These are phyloP conservation scores for Didymella exigua DNA, from an alignment of 2,329 filamentous ascomycete genomes.

Conservation along the genomic window DNA sequence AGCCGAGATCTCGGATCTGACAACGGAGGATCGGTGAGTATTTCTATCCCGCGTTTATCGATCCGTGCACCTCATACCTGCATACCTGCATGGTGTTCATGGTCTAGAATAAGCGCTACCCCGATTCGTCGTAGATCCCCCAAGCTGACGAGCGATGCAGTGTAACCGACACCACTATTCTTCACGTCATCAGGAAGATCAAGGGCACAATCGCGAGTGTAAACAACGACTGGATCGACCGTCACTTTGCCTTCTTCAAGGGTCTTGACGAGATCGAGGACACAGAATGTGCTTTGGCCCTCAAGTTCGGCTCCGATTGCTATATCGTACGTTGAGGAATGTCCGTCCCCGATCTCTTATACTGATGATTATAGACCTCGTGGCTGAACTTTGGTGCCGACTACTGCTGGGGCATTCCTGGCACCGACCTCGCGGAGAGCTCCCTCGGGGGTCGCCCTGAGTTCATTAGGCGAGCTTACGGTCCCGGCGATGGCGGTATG, in stretches of 20 bases:
- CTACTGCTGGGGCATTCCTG: conserved; percentile 42
- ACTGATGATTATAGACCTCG: conserved; percentile 26
- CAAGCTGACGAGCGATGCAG: conserved; percentile 28
- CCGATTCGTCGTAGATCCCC: conserved; percentile 3
- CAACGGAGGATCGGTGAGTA: conserved; percentile 38
- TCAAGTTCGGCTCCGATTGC: conserved; percentile 40
- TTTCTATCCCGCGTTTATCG: conserved; percentile 10
- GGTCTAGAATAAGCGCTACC: conserved; percentile 13
- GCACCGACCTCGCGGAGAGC: conserved; percentile 31
- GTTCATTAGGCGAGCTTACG: conserved; percentile 41
- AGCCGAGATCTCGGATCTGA: conserved; percentile 32
- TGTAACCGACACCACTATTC: conserved; percentile 39
- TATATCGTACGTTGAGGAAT: conserved; percentile 29
- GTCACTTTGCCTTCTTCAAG: conserved; percentile 40
- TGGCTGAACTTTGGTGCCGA: conserved; percentile 46
- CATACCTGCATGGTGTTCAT: conserved; percentile 13
- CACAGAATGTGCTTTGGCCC: conserved; percentile 37
- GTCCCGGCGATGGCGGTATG: conserved; percentile 41
- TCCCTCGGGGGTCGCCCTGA: conserved; percentile 40
- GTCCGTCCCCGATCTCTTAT: too few species aligned
- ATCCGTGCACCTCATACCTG: conserved; percentile 16
- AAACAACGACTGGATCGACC: conserved; percentile 39
- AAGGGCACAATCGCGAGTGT: conserved; percentile 36
- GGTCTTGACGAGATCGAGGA: conserved; percentile 37
- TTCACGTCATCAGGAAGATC: conserved; percentile 35